A percentile compares a stretch with the other conserved stretches of the same genome.
Conservation (phyloP, 495 filamentous ascomycete species). For the Aspergillus cavernicola region DNA sequence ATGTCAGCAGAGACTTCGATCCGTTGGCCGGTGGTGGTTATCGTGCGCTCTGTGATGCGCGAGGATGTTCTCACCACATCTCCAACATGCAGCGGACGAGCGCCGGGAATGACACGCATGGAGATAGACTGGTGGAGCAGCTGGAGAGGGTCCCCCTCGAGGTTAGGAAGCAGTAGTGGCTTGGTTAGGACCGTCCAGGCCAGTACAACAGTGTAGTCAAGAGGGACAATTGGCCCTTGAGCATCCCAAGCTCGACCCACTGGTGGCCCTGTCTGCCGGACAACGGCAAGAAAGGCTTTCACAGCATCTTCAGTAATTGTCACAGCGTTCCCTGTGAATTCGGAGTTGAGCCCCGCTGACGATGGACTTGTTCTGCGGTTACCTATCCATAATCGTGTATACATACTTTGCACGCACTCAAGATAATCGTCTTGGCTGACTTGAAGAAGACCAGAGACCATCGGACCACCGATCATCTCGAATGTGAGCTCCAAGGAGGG, state of each 20-base stretch:
- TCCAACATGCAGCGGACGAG: not conserved
- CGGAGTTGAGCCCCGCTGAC: not conserved
- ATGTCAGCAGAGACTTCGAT: not conserved
- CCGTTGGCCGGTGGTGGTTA: not conserved
- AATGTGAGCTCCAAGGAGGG: not conserved
- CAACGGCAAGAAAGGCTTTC: not conserved
- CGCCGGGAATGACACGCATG: not conserved
- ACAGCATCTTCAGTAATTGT: not conserved
- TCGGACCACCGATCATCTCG: not conserved
- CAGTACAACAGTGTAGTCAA: conserved; percentile 2
- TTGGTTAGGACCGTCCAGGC: not conserved
- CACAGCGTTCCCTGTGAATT: not conserved
- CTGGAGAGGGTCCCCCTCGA: not conserved
- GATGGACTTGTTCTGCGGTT: not conserved
- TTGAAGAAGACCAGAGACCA: not conserved
- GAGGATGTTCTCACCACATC: not conserved
- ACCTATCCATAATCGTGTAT: not conserved
- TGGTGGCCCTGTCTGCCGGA: not conserved
- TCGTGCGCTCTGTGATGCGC: not conserved
- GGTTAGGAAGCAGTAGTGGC: not conserved
- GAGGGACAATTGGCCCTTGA: not conserved
- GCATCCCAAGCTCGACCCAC: not conserved
- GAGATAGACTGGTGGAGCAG: not conserved
- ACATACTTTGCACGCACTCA: not conserved
- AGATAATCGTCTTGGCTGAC: not conserved